Percentiles rank a stretch among this genome's conserved stretches.
Evolutionary conservation across 805 yeast species (phyloP).

Genomic region (Lachancea thermotolerans): DNA sequence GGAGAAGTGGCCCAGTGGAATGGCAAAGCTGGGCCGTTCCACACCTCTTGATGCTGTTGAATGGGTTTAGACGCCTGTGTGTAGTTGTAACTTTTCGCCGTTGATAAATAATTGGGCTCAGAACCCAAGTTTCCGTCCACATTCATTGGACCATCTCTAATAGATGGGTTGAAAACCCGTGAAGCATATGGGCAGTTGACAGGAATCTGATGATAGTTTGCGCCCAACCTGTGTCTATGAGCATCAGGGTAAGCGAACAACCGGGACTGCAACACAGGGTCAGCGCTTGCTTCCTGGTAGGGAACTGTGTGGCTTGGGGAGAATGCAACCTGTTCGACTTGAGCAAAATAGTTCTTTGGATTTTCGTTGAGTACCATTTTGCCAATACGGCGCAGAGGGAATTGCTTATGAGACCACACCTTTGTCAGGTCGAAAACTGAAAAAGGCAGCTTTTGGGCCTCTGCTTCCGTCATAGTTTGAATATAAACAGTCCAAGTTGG

Average conservation of each 20-base stretch:
- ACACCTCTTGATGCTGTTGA: constrained; percentile 67
- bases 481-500: constrained; percentile 85
- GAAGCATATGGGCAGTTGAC: constrained; percentile 73
- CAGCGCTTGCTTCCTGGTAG: constrained; percentile 74
- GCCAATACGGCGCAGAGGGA: constrained; percentile 84
- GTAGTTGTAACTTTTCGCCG: constrained; percentile 35
- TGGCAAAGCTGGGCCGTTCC: constrained; percentile 77
- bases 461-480: constrained; percentile 79
- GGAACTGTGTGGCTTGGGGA: constrained; percentile 84
- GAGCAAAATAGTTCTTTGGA: constrained; percentile 83
- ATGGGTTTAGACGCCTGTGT: constrained; percentile 28
- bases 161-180: constrained; percentile 55
- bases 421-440: constrained; percentile 87
- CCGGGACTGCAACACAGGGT: constrained; percentile 78
- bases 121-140: constrained; percentile 67
- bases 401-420: constrained; percentile 84
- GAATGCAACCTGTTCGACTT: constrained; percentile 79
- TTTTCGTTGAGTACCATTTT: constrained; percentile 72
- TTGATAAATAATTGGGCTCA: constrained; percentile 67
- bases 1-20: constrained; percentile 71
- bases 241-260: constrained; percentile 80
- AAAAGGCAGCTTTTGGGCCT: constrained; percentile 68
- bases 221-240: constrained; percentile 70
- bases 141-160: constrained; percentile 77
- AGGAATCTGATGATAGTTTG: constrained; percentile 79